Conservation (phyloP, 78 protist genomes). For the Cavenderia fasciculata region DNA sequence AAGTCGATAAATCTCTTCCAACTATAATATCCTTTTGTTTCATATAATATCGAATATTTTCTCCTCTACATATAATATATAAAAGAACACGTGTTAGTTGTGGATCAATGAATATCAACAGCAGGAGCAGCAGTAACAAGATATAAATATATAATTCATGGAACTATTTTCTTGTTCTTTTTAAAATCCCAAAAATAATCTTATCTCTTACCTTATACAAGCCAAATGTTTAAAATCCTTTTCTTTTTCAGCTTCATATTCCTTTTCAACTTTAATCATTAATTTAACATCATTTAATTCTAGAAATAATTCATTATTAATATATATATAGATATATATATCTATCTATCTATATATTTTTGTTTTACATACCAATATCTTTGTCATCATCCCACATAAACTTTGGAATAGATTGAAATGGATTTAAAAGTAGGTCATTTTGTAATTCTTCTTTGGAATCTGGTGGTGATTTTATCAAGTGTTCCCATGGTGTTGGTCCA, state of each 20-base stretch:
- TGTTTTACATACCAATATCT: no score
- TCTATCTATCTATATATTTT: no score
- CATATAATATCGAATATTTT: slow-evolving; percentile 49
- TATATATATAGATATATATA: background rate
- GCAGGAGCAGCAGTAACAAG: no score
- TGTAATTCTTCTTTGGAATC: background rate
- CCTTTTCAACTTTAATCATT: slow-evolving; percentile 48
- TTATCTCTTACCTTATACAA: slow-evolving; percentile 1
- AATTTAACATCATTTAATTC: slow-evolving; percentile 31
- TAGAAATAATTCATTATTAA: background rate
- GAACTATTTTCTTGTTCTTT: background rate
- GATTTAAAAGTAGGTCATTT: slow-evolving; percentile 55
- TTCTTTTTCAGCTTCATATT: slow-evolving; percentile 56
- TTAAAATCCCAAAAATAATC: background rate
- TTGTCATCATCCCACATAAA: background rate
- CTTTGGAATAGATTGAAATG: slow-evolving; percentile 37
- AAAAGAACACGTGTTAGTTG: no score
- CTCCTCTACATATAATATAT: slow-evolving; percentile 29
- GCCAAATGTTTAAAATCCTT: slow-evolving; percentile 44
- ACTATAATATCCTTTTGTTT: slow-evolving; percentile 46
- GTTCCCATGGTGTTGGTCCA: slow-evolving; percentile 32
- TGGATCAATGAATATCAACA: no score
- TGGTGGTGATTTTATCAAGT: background rate
- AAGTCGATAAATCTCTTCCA: slow-evolving; percentile 34
- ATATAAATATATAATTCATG: no score